phyloP scores from a whole-genome alignment of 148 eudicot species.

The Rhododendron ovatum region DNA sequence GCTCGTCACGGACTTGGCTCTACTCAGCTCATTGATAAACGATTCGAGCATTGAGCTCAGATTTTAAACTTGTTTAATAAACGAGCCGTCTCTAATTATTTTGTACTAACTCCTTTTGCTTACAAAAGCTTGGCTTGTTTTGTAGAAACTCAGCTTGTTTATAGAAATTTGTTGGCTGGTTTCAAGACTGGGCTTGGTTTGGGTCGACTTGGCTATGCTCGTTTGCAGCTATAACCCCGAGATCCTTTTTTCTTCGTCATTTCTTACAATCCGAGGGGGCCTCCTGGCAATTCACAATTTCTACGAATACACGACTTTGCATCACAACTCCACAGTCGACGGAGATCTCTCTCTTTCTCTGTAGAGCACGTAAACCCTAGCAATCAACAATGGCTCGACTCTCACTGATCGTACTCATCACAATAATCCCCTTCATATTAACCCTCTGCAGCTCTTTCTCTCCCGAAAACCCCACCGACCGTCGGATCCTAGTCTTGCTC shows the following conservation, averaged over 20 bases:
- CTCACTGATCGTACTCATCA: conserved; percentile 14
- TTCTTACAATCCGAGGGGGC: background rate
- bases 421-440: conserved; percentile 13
- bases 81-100: too few species aligned
- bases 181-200: too few species aligned
- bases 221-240: background rate
- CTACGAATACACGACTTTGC: background rate
- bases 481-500: conserved; percentile 41
- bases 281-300: background rate
- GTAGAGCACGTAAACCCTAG: background rate
- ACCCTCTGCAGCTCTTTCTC: conserved; percentile 32
- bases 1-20: too few species aligned
- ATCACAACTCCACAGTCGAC: background rate
- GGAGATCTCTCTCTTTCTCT: background rate
- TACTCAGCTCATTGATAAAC: too few species aligned
- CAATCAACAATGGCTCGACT: conserved; percentile 32
- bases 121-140: too few species aligned
- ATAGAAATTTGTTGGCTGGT: too few species aligned
- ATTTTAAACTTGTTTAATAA: too few species aligned
- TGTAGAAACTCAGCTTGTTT: too few species aligned
- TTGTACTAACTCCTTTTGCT: too few species aligned
- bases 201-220: too few species aligned
- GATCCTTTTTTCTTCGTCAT: background rate
- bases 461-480: conserved; percentile 37
- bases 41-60: too few species aligned